Evolutionary conservation across 192 early-diverging fungal species (phyloP).

Genomic region (Chytriomyces sp.): DNA sequence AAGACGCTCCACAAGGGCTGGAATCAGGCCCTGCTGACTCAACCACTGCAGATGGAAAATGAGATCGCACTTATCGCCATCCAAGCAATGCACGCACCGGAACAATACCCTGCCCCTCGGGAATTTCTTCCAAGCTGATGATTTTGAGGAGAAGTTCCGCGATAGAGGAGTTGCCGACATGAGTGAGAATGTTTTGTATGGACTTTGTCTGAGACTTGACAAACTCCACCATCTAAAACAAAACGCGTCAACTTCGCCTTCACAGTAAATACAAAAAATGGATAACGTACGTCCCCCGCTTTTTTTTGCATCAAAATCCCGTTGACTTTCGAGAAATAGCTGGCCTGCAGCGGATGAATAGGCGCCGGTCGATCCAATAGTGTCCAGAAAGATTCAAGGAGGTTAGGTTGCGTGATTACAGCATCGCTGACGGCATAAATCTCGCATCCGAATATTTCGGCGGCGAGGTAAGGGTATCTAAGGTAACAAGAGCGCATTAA

Average conservation of each 20-base stretch:
- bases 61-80: not conserved
- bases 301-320: conserved; percentile 85
- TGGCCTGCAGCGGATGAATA: conserved; percentile 80
- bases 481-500: too few species aligned
- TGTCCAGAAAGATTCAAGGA: conserved; percentile 84
- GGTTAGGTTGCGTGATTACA: conserved; percentile 65
- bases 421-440: conserved; percentile 79
- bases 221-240: conserved; percentile 76
- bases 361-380: conserved; percentile 76
- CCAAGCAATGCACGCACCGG: conserved; percentile 53
- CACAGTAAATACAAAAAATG: conserved; percentile 8
- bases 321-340: conserved; percentile 91
- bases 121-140: conserved; percentile 88
- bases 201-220: conserved; percentile 78
- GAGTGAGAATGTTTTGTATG: conserved; percentile 74
- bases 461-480: conserved; percentile 82
- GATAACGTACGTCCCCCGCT: conserved; percentile 69
- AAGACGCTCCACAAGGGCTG: conserved; percentile 73
- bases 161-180: conserved; percentile 85
- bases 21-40: conserved; percentile 75
- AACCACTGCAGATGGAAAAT: conserved; percentile 69
- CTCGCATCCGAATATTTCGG: conserved; percentile 79
- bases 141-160: conserved; percentile 92
- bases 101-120: conserved; percentile 82
- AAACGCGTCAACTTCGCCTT: not conserved